These are phyloP conservation scores for Geranium brycei DNA, from an alignment of 345 rosid genomes.

Conservation along the genomic window DNA sequence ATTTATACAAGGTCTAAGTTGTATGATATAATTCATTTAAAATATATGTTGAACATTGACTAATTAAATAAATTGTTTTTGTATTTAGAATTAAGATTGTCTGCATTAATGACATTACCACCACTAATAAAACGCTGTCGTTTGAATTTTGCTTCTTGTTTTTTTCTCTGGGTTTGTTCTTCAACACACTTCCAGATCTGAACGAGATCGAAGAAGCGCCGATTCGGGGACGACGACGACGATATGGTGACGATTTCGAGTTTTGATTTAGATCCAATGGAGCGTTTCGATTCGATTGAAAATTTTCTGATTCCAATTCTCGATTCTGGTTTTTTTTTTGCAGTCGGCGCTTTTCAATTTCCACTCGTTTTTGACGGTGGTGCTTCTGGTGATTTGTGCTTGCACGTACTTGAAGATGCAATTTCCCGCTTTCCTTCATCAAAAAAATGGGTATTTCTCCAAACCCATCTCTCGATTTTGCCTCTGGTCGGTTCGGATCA, in stretches of 20 bases:
- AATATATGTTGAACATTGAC: too few relatives aligned
- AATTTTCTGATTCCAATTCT: neutral
- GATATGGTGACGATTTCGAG: neutral
- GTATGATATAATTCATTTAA: too few relatives aligned
- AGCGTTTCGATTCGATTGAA: neutral
- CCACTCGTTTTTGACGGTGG: conserved; percentile 26
- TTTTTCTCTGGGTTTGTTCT: too few relatives aligned
- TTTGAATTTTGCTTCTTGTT: too few relatives aligned
- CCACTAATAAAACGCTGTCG: too few relatives aligned
- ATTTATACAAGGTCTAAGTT: too few relatives aligned
- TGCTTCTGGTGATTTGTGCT: conserved; percentile 24
- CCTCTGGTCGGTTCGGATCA: too few relatives aligned
- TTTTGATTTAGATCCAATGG: neutral
- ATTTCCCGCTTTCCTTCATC: neutral
- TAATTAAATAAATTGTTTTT: too few relatives aligned
- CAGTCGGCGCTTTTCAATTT: conserved; percentile 32
- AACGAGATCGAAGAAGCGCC: neutral
- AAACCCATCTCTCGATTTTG: too few relatives aligned
- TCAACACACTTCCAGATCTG: neutral
- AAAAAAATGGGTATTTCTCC: too few relatives aligned
- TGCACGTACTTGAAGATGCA: conserved; percentile 29
- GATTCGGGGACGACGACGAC: neutral
- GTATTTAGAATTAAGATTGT: too few relatives aligned
- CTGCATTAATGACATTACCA: too few relatives aligned
- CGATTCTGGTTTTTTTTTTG: neutral